These are phyloP conservation scores for Malus sieversii DNA, from an alignment of 306 rosid genomes.

Conservation along the genomic window DNA sequence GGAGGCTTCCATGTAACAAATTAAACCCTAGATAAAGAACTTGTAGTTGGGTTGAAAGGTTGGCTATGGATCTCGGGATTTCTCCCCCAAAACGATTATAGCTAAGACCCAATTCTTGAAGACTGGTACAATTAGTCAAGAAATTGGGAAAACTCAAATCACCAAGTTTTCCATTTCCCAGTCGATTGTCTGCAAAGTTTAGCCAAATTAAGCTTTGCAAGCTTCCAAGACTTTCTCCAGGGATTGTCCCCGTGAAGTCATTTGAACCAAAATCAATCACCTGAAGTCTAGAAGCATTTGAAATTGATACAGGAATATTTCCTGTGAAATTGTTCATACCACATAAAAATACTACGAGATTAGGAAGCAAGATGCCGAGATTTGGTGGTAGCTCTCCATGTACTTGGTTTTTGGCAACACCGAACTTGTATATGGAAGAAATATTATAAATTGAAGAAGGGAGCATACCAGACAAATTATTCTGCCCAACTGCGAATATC, in stretches of 20 bases:
- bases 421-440: not conserved
- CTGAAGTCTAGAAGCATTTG: not conserved
- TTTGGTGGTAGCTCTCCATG: not conserved
- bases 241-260: too few relatives aligned
- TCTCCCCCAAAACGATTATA: not conserved
- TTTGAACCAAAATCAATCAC: fast-evolving
- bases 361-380: not conserved
- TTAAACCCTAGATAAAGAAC: fast-evolving
- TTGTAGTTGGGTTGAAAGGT: not conserved
- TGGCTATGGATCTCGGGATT: not conserved
- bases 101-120: fast-evolving
- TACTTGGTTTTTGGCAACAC: not conserved
- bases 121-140: not conserved
- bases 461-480: not conserved
- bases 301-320: not conserved
- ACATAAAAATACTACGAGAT: fast-evolving
- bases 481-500: fast-evolving
- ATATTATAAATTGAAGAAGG: not conserved
- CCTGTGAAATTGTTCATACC: fast-evolving
- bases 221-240: not conserved
- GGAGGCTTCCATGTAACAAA: not conserved
- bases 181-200: fast-evolving
- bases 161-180: not conserved
- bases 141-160: not conserved
- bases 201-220: not conserved